These are phyloP conservation scores for Papiliotrema laurentii DNA, from an alignment of 1,284 basidiomycete species.

Conservation along the genomic window DNA sequence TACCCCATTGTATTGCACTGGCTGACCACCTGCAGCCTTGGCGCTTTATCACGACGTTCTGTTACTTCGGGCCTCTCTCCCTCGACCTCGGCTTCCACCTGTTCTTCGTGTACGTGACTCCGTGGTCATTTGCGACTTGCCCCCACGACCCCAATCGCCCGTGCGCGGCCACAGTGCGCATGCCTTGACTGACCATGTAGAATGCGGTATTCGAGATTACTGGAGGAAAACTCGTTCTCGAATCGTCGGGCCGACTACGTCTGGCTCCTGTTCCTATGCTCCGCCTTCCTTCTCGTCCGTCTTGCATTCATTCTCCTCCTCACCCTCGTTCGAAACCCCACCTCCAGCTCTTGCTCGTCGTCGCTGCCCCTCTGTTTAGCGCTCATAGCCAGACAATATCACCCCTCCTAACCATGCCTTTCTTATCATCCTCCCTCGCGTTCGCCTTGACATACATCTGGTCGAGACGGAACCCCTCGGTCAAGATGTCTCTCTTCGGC, in stretches of 20 bases:
- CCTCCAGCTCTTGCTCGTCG: neutral
- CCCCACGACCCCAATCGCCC: too few species aligned
- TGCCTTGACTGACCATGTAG: conserved; percentile 49
- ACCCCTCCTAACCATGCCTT: conserved; percentile 81
- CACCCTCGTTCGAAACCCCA: too few species aligned
- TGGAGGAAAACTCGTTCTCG: conserved; percentile 93
- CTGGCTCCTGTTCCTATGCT: conserved; percentile 79
- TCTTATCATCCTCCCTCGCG: conserved; percentile 59
- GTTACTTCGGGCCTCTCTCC: conserved; percentile 90
- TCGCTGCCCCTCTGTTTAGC: neutral
- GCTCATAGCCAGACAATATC: conserved; percentile 60
- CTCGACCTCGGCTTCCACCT: conserved; percentile 96
- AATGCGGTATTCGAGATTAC: conserved; percentile 92
- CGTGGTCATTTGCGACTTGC: too few species aligned
- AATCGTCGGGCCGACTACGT: conserved; percentile 88
- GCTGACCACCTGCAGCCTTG: conserved; percentile 59
- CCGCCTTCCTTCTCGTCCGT: conserved; percentile 73
- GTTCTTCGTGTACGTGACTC: conserved; percentile 82
- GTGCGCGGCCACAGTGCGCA: too few species aligned
- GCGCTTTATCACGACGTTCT: conserved; percentile 85
- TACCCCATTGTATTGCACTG: neutral
- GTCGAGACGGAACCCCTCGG: conserved; percentile 87
- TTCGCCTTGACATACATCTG: conserved; percentile 96
- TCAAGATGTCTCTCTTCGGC: conserved; percentile 93
- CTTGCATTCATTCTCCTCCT: neutral